phyloP scores from a whole-genome alignment of 2,329 filamentous ascomycete species.

The Aspergillus sp. region DNA sequence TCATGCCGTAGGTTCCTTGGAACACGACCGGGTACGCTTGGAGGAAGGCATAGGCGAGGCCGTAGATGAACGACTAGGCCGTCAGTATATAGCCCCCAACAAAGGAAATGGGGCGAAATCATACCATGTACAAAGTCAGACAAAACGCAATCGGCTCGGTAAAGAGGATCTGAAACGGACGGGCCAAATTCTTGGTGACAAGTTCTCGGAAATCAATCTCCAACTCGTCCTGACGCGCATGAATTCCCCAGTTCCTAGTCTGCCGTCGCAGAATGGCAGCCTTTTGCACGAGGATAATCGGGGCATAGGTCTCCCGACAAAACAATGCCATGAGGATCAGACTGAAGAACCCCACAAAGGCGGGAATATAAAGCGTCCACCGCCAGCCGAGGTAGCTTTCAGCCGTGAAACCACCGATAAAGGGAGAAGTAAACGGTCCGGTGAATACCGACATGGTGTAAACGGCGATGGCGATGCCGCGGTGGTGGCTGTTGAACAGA shows the following conservation, averaged over 20 bases:
- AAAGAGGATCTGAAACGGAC: conserved; percentile 19
- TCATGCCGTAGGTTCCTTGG: conserved; percentile 16
- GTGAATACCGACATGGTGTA: conserved; percentile 48
- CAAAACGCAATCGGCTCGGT: conserved; percentile 24
- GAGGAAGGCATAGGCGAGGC: conserved; percentile 19
- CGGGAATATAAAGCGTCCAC: conserved; percentile 49
- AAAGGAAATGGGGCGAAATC: neutral
- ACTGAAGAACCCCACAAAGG: conserved; percentile 50
- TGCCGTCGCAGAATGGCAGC: conserved; percentile 18
- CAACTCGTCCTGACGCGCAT: conserved; percentile 19
- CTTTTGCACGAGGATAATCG: conserved; percentile 23
- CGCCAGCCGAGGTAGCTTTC: conserved; percentile 47
- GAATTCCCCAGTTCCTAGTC: conserved; percentile 21
- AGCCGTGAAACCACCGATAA: conserved; percentile 48
- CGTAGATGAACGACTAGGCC: conserved; percentile 19
- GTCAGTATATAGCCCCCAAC: neutral
- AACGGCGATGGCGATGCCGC: conserved; percentile 41
- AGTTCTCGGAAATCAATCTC: conserved; percentile 18
- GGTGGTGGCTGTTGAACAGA: conserved; percentile 46
- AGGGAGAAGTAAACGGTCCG: conserved; percentile 46
- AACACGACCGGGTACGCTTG: conserved; percentile 21
- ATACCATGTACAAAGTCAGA: conserved; percentile 21
- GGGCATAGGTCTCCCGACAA: conserved; percentile 53
- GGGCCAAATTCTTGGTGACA: conserved; percentile 19
- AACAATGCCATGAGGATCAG: conserved; percentile 36